Percentiles rank a stretch among this genome's conserved stretches.
These are phyloP conservation scores for Chaetomiaceae sp. DNA, from an alignment of 2,329 filamentous ascomycete species.

Conservation along the genomic window DNA sequence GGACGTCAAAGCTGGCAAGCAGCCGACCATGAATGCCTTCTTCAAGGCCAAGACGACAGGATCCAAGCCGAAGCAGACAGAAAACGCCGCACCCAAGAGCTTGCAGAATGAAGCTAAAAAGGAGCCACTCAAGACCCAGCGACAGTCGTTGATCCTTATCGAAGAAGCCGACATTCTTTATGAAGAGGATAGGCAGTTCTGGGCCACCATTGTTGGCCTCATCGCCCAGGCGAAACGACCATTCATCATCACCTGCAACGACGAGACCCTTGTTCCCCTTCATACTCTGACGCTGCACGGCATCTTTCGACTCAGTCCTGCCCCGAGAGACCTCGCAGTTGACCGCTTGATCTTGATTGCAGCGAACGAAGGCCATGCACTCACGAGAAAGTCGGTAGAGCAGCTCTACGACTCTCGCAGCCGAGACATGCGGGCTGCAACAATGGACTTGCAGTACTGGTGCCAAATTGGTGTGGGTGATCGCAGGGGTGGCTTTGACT, in stretches of 20 bases:
- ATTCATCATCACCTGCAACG: conserved; percentile 91
- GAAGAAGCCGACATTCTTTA: conserved; percentile 94
- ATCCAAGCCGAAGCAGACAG: conserved; percentile 24
- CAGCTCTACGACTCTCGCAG: conserved; percentile 65
- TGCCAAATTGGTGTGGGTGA: conserved; percentile 95
- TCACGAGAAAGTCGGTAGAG: conserved; percentile 62
- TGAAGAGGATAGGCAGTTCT: conserved; percentile 94
- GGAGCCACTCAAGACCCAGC: conserved; percentile 54
- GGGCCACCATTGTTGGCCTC: conserved; percentile 72
- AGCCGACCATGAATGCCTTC: conserved; percentile 76
- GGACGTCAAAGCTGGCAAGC: conserved; percentile 63
- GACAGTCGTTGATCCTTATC: conserved; percentile 88
- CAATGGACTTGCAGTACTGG: conserved; percentile 89
- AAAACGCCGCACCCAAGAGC: conserved; percentile 28
- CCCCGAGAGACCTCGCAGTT: conserved; percentile 61
- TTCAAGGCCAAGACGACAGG: conserved; percentile 55
- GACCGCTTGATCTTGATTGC: conserved; percentile 80
- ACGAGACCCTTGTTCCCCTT: conserved; percentile 76
- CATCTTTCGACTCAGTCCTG: conserved; percentile 69
- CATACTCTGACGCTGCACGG: conserved; percentile 74
- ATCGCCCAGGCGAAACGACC: conserved; percentile 83
- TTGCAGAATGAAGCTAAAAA: conserved; percentile 28
- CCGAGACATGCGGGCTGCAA: conserved; percentile 71
- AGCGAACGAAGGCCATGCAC: conserved; percentile 80
- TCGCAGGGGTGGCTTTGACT: conserved; percentile 79